Evolutionary conservation across 768 basidiomycete species (phyloP).

Genomic region (Hemileccinum rubropunctum): DNA sequence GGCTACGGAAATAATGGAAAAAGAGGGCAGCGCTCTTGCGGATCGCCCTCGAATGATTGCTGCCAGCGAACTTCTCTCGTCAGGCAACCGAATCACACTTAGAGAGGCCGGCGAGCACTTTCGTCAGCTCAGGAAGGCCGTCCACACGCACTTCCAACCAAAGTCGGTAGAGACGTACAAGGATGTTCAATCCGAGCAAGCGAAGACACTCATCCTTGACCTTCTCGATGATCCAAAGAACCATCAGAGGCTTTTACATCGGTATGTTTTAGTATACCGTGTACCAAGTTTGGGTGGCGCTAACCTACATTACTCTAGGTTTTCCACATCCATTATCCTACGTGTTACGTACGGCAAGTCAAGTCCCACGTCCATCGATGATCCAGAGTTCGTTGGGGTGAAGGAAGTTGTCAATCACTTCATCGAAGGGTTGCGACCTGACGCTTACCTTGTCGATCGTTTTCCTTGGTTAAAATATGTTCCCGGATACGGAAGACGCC

Average conservation of each 20-base stretch:
- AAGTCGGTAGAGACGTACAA: slow-evolving; percentile 45
- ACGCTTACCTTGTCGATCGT: slow-evolving; percentile 35
- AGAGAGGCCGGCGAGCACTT: slow-evolving; percentile 50
- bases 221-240: slow-evolving; percentile 30
- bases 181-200: slow-evolving; percentile 40
- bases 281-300: not conserved
- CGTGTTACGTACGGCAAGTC: slow-evolving; percentile 27
- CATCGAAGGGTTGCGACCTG: slow-evolving; percentile 29
- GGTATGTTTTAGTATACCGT: slow-evolving; percentile 30
- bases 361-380: slow-evolving; percentile 13
- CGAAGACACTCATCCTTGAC: slow-evolving; percentile 21
- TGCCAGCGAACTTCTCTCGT: slow-evolving; percentile 51
- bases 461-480: slow-evolving; percentile 40
- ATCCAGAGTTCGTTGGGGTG: slow-evolving; percentile 23
- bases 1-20: slow-evolving; percentile 61
- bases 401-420: slow-evolving; percentile 24
- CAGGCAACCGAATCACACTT: slow-evolving; percentile 51
- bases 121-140: slow-evolving; percentile 52
- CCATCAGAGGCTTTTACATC: slow-evolving; percentile 44
- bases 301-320: slow-evolving; percentile 19
- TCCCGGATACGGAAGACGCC: slow-evolving; percentile 56
- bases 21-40: slow-evolving; percentile 48
- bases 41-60: slow-evolving; percentile 54
- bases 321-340: slow-evolving; percentile 23
- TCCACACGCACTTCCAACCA: slow-evolving; percentile 53